Base-by-base conservation (phyloP, 2,329 filamentous ascomycete species). In the Hypoxylon sp. region DNA sequence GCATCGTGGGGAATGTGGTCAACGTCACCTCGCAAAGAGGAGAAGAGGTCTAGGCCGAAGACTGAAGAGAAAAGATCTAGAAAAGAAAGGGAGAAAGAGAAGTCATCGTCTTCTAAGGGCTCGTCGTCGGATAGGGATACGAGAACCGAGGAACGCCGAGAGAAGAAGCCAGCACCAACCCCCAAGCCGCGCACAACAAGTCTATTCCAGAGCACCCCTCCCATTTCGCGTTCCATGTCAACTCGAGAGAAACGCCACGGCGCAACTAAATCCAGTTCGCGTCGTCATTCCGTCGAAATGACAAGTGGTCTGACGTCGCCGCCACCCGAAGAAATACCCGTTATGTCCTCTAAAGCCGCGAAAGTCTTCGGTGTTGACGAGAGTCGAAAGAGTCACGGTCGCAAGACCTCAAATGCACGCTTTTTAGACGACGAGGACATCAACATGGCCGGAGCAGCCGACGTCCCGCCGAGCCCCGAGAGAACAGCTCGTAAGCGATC, bases 1-100 rank as follows among this genome's bases (percentile, higher is more conserved):
- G 84, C 87, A 11, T 89, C 91, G 31, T 96, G 93, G 93, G 91
- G 90, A 37, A 89, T 89, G 78, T 95, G 92, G 92, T 88, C 87
- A 17, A 86, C 89, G 15, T 82, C 86, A 2, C 80, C 84, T 81
- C 70, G 77, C 73, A 75, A 81, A 78, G 88, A 90, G 70, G 90
- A 91, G 71, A 88, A 88, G 73, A 85, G 83, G 69, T 77, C 89
- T 0, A 91, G 87, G 75, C 89, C 90, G 62, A 89, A 87, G 67
- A 88, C 90, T 10, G 91, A 93, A 61, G 89, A 89, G 73, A 85
- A 86, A 71, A 90, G 75, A 73, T 76, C 68, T 84, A 85, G 75
- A 83, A 87, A 66, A 75, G 89, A 92, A 42, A 88, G 31, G 42
- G 56, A 86, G 54, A 62, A 74, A 68, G 89, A 90, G 65, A 89